A percentile compares a stretch with the other conserved stretches of the same genome.
Conservation (phyloP, 2,329 filamentous ascomycete genomes). For the Nothopassalora personata region DNA sequence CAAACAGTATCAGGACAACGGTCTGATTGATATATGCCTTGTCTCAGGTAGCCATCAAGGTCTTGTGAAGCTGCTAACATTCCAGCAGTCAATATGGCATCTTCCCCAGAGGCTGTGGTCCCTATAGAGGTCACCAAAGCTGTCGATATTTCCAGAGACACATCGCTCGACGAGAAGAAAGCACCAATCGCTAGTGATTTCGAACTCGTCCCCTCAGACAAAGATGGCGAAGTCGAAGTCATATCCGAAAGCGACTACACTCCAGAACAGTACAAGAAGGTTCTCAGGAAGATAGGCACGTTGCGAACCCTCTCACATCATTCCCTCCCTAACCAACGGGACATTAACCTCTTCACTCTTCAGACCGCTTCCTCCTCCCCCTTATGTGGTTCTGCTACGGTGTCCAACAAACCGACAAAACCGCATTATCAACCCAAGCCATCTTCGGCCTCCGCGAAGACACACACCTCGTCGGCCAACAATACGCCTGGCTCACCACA, state of each 20-base stretch:
- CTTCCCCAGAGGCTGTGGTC: background rate
- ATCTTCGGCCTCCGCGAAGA: constrained; percentile 49
- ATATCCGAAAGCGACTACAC: constrained; percentile 26
- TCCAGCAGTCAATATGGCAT: background rate
- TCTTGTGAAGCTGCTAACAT: background rate
- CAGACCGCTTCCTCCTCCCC: constrained; percentile 41
- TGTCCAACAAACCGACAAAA: constrained; percentile 48
- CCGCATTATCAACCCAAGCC: constrained; percentile 35
- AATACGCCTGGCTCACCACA: constrained; percentile 40
- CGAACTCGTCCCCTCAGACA: constrained; percentile 8
- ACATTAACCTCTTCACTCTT: too few species aligned
- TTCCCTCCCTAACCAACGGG: background rate
- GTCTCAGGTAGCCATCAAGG: background rate
- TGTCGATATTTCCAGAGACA: background rate
- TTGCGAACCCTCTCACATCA: background rate
- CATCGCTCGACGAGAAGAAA: constrained; percentile 12
- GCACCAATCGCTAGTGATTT: constrained; percentile 8
- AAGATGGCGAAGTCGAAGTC: constrained; percentile 16
- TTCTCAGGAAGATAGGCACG: constrained; percentile 35
- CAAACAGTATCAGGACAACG: background rate
- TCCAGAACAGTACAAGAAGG: constrained; percentile 24
- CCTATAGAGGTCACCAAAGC: background rate
- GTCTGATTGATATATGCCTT: background rate
- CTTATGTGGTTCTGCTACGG: constrained; percentile 48
- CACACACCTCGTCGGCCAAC: constrained; percentile 31